These are phyloP conservation scores for Tetrapisispora pingtungensis DNA, from an alignment of 805 yeast species.

Conservation along the genomic window DNA sequence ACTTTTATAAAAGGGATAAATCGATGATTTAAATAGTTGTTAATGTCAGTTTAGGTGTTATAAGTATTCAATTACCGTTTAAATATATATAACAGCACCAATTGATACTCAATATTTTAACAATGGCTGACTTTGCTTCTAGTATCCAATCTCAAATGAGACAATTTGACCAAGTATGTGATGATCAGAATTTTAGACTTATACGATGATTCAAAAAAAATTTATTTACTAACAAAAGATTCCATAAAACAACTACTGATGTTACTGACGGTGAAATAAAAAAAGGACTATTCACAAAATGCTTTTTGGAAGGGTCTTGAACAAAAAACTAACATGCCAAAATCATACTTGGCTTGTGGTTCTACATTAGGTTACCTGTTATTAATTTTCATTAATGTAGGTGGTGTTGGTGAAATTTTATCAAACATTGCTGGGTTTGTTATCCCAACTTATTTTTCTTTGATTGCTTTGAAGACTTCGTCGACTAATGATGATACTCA, in stretches of 20 bases:
- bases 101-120: neutral
- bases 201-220: neutral
- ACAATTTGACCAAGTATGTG: slow-evolving; percentile 40
- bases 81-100: too few species aligned
- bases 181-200: neutral
- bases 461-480: slow-evolving; percentile 70
- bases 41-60: too few species aligned
- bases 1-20: neutral
- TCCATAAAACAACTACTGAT: too few species aligned
- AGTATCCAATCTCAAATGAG: slow-evolving; percentile 40
- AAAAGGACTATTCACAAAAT: slow-evolving; percentile 26
- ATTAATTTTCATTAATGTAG: slow-evolving; percentile 77
- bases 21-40: too few species aligned
- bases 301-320: slow-evolving; percentile 34
- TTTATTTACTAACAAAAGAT: neutral
- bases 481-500: slow-evolving; percentile 70
- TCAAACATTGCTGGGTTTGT: slow-evolving; percentile 88
- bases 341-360: slow-evolving; percentile 74
- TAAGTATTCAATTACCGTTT: too few species aligned
- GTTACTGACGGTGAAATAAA: too few species aligned
- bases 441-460: slow-evolving; percentile 81
- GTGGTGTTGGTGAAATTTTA: slow-evolving; percentile 89
- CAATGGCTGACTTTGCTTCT: slow-evolving; percentile 36
- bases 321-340: slow-evolving; percentile 48
- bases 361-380: slow-evolving; percentile 57